Conservation (phyloP, 1,139 yeast genomes). For the Groenewaldozyma auringiensis region DNA sequence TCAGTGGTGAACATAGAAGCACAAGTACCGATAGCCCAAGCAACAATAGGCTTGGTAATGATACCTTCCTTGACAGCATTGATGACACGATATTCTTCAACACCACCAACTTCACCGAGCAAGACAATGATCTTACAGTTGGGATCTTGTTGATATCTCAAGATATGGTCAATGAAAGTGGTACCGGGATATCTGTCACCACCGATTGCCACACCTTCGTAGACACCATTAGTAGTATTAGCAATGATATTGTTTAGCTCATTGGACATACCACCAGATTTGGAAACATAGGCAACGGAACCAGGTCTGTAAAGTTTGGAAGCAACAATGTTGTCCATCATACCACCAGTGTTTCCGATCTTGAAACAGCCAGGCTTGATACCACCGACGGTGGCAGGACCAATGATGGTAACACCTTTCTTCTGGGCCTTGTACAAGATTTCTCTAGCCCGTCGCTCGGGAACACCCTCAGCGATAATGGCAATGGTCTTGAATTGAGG, state of each 20-base stretch:
- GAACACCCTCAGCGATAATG: conserved; percentile 44
- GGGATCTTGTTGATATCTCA: conserved; percentile 41
- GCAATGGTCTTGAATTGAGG: conserved; percentile 42
- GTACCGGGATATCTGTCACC: conserved; percentile 46
- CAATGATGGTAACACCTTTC: conserved; percentile 41
- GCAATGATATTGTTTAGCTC: conserved; percentile 42
- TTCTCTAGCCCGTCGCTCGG: conserved; percentile 44
- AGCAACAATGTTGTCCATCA: conserved; percentile 45
- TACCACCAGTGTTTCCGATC: conserved; percentile 44
- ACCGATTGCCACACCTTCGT: conserved; percentile 43
- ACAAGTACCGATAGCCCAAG: conserved; percentile 44
- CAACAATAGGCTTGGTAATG: conserved; percentile 41
- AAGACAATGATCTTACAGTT: conserved; percentile 39
- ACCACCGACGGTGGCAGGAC: conserved; percentile 45
- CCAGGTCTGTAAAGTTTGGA: conserved; percentile 43
- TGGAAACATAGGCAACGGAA: conserved; percentile 42
- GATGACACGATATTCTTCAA: conserved; percentile 42
- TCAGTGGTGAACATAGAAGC: conserved; percentile 44
- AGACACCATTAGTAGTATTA: conserved; percentile 41
- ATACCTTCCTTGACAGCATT: conserved; percentile 39
- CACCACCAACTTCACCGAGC: conserved; percentile 43
- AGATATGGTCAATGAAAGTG: conserved; percentile 40
- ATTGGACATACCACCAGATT: conserved; percentile 44
- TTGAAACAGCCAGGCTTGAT: conserved; percentile 45
- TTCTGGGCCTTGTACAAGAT: conserved; percentile 38